These are phyloP conservation scores for Chlamydomonas reinhardtii DNA, from an alignment of 163 green algal species.

Conservation along the genomic window DNA sequence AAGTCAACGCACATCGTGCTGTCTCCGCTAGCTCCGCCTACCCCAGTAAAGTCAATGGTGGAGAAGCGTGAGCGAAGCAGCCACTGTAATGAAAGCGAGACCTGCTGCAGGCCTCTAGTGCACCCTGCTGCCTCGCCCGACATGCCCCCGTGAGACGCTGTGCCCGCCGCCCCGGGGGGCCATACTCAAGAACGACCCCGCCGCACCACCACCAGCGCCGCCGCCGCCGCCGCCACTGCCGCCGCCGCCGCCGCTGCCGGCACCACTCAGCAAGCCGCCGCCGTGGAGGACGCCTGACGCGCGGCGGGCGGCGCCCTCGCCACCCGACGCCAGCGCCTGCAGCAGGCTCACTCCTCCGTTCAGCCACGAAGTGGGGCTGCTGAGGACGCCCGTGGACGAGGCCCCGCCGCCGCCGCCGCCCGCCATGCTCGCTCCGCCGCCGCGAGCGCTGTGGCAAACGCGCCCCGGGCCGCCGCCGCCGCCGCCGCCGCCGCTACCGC, in stretches of 20 bases:
- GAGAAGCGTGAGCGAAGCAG: too few species aligned
- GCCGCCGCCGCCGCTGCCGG: not conserved
- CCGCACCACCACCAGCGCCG: not conserved
- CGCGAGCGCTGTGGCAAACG: too few species aligned
- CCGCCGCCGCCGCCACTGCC: not conserved
- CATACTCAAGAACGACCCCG: not conserved
- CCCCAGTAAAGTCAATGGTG: too few species aligned
- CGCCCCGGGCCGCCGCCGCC: not conserved
- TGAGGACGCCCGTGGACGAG: too few species aligned
- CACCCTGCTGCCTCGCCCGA: too few species aligned
- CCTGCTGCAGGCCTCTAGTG: too few species aligned
- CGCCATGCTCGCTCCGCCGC: not conserved
- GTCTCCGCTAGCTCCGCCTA: too few species aligned
- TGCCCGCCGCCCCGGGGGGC: too few species aligned
- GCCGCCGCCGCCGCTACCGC: not conserved
- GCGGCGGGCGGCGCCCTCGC: not conserved
- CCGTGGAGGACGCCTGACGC: not conserved
- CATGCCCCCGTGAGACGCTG: too few species aligned
- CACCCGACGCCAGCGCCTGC: conserved; percentile 20
- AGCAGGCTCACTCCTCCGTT: conserved; percentile 26
- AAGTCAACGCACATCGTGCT: too few species aligned
- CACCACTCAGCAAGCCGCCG: not conserved
- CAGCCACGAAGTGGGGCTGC: conserved; percentile 8
- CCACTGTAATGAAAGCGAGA: too few species aligned
- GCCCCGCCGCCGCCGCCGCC: not conserved